Evolutionary conservation across 495 filamentous ascomycete genomes (phyloP).

Genomic region (Extremus antarcticus): DNA sequence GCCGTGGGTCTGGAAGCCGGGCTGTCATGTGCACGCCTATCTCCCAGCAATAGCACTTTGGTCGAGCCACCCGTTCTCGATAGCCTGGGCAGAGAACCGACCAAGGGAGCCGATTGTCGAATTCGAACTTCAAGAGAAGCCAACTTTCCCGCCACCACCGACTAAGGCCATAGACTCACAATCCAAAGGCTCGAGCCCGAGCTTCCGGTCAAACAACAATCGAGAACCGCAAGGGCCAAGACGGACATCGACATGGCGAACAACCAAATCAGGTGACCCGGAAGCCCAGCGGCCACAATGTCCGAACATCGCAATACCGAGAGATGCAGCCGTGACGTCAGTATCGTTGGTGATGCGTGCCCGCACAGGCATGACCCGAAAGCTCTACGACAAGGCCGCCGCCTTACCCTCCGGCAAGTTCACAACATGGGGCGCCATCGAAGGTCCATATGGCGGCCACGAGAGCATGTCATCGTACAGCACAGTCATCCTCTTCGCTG

Average conservation of each 20-base stretch:
- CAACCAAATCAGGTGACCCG: too few species aligned
- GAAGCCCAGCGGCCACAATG: neutral
- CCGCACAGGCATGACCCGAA: constrained; percentile 44
- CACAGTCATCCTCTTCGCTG: constrained; percentile 45
- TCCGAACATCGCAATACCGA: constrained; percentile 11
- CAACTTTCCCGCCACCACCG: neutral
- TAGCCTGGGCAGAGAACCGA: constrained; percentile 38
- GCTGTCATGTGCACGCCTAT: constrained; percentile 48
- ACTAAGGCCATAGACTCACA: constrained; percentile 2
- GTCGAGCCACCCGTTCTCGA: constrained; percentile 49
- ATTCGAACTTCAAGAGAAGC: constrained; percentile 17
- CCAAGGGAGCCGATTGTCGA: constrained; percentile 2
- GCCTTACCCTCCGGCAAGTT: constrained; percentile 34
- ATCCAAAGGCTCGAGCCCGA: neutral
- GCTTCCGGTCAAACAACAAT: neutral
- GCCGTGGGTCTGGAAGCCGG: constrained; percentile 40
- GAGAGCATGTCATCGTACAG: constrained; percentile 43
- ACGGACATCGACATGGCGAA: neutral
- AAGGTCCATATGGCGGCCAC: constrained; percentile 48
- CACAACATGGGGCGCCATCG: constrained; percentile 38
- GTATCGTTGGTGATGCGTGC: constrained; percentile 45
- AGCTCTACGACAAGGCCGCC: constrained; percentile 37
- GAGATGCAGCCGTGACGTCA: constrained; percentile 28
- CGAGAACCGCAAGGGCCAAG: neutral
- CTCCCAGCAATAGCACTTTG: constrained; percentile 40